These are phyloP conservation scores for Rosa lucieae DNA, from an alignment of 306 rosid species.

Conservation along the genomic window DNA sequence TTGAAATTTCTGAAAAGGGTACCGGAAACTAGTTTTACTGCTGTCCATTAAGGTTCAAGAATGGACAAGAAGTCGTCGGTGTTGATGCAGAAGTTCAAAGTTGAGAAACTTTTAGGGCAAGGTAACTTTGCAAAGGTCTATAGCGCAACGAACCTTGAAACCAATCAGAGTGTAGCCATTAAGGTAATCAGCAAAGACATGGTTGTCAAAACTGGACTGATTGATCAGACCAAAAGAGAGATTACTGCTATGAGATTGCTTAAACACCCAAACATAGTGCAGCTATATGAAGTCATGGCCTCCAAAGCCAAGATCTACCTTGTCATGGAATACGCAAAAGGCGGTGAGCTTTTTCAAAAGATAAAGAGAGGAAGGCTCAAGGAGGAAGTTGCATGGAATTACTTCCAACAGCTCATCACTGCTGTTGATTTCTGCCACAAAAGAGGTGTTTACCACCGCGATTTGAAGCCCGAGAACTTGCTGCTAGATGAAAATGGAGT, in stretches of 20 bases:
- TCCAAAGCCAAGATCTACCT: slow-evolving; percentile 48
- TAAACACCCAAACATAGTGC: slow-evolving; percentile 46
- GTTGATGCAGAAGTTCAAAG: slow-evolving; percentile 51
- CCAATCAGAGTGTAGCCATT: slow-evolving; percentile 46
- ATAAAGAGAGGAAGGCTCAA: slow-evolving; percentile 46
- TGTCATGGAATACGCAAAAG: slow-evolving; percentile 54
- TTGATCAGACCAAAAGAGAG: slow-evolving; percentile 40
- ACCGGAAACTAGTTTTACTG: neutral
- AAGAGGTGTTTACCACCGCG: slow-evolving; percentile 61
- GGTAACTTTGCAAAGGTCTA: slow-evolving; percentile 59
- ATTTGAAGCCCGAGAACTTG: slow-evolving; percentile 58
- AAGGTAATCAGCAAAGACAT: slow-evolving; percentile 50
- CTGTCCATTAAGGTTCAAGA: neutral
- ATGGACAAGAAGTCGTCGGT: slow-evolving; percentile 44
- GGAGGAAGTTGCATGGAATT: slow-evolving; percentile 46
- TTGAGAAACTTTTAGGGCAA: slow-evolving; percentile 55
- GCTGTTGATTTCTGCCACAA: slow-evolving; percentile 63
- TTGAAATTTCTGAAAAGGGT: neutral
- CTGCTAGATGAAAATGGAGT: slow-evolving; percentile 51
- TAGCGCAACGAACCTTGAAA: slow-evolving; percentile 37
- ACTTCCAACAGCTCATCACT: slow-evolving; percentile 47
- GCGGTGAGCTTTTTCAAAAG: slow-evolving; percentile 49
- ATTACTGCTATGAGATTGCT: slow-evolving; percentile 47
- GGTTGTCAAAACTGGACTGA: slow-evolving; percentile 34
- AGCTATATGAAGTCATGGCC: slow-evolving; percentile 57